A percentile compares a stretch with the other conserved stretches of the same genome.
Conservation (phyloP, 192 early-diverging fungal species). For the Coemansia sp. region DNA sequence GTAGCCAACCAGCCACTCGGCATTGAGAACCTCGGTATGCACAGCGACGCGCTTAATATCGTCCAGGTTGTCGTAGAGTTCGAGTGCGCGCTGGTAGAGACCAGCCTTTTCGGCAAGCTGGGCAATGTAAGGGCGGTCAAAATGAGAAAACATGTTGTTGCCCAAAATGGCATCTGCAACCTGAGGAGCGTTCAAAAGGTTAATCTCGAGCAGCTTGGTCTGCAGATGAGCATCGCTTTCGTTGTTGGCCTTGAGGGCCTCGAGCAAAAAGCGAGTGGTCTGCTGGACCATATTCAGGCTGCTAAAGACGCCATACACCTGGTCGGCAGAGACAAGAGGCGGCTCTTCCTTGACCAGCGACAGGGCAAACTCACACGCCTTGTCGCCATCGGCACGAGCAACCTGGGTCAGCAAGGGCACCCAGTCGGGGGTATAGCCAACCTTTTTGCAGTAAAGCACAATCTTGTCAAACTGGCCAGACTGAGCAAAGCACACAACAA, state of each 20-base stretch:
- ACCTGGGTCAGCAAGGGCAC: constrained; percentile 86
- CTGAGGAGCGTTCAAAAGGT: constrained; percentile 93
- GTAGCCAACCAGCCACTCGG: constrained; percentile 92
- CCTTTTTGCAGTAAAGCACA: constrained; percentile 91
- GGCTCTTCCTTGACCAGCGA: constrained; percentile 76
- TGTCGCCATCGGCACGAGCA: constrained; percentile 87
- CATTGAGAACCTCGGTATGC: constrained; percentile 79
- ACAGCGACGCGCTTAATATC: constrained; percentile 94
- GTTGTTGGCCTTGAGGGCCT: constrained; percentile 91
- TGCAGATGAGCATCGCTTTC: constrained; percentile 91
- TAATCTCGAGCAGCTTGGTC: constrained; percentile 96
- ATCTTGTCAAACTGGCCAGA: constrained; percentile 96
- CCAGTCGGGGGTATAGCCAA: constrained; percentile 92
- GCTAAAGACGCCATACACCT: constrained; percentile 91
- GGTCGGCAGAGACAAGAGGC: constrained; percentile 81
- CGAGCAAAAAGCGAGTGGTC: constrained; percentile 94
- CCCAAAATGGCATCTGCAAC: constrained; percentile 98
- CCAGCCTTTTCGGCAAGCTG: constrained; percentile 97
- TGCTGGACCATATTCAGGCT: constrained; percentile 93
- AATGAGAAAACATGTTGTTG: constrained; percentile 94
- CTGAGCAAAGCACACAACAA: constrained; percentile 95
- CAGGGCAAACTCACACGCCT: constrained; percentile 91
- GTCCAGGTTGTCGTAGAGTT: constrained; percentile 94
- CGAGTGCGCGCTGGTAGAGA: constrained; percentile 90
- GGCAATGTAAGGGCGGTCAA: constrained; percentile 90